Evolutionary conservation across 2,329 filamentous ascomycete species (phyloP).

Genomic region (Zasmidium cellare): DNA sequence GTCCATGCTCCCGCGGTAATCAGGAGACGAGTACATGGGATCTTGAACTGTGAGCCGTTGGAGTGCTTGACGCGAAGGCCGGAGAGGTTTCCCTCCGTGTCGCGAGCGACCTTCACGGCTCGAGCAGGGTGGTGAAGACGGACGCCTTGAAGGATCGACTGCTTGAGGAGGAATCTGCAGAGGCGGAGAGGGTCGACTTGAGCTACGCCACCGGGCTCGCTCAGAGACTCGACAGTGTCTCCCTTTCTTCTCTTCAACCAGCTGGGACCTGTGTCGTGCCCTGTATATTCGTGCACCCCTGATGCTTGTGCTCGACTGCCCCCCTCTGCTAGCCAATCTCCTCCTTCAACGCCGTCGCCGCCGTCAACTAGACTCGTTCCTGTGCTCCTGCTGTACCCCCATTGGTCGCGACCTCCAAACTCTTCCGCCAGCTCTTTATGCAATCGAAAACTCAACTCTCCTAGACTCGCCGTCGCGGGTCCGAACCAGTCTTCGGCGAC

Average conservation of each 20-base stretch:
- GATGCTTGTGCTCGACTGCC: slow-evolving; percentile 61
- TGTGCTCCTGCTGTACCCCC: slow-evolving; percentile 62
- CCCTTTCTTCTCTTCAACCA: slow-evolving; percentile 62
- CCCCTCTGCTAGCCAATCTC: slow-evolving; percentile 66
- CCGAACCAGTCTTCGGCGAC: slow-evolving; percentile 65
- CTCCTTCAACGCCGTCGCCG: slow-evolving; percentile 48
- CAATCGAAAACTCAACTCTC: slow-evolving; percentile 66
- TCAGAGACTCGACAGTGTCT: slow-evolving; percentile 62
- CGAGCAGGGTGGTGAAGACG: slow-evolving; percentile 64
- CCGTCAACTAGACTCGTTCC: slow-evolving; percentile 53
- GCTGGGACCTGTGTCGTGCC: slow-evolving; percentile 43
- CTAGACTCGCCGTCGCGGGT: slow-evolving; percentile 54
- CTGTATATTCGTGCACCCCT: slow-evolving; percentile 32
- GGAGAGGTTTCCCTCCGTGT: slow-evolving; percentile 53
- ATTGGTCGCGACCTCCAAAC: slow-evolving; percentile 57
- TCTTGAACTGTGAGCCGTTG: slow-evolving; percentile 41
- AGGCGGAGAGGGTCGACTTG: slow-evolving; percentile 69
- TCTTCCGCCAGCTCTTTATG: slow-evolving; percentile 64
- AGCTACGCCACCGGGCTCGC: slow-evolving; percentile 60
- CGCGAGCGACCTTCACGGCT: slow-evolving; percentile 54
- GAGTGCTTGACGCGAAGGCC: slow-evolving; percentile 53
- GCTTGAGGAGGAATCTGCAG: slow-evolving; percentile 63
- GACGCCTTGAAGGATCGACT: slow-evolving; percentile 62
- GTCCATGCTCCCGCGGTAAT: slow-evolving; percentile 74
- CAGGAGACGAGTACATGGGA: slow-evolving; percentile 66